Evolutionary conservation across 2,329 filamentous ascomycete species (phyloP).

Genomic region (Claviceps pazoutovae): DNA sequence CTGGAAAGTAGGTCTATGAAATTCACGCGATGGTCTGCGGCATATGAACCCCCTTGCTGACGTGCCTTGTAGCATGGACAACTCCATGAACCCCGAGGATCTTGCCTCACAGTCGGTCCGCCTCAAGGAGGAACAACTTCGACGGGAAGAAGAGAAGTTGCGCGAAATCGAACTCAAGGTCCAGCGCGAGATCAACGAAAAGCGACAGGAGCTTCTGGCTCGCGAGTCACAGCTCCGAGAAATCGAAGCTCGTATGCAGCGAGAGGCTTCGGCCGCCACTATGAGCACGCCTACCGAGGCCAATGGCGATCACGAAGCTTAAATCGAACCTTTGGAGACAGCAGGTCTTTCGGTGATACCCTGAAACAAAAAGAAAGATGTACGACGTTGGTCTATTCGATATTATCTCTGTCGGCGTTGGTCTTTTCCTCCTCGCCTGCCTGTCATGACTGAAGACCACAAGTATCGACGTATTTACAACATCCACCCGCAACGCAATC

Average conservation of each 20-base stretch:
- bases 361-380: slow-evolving; percentile 15
- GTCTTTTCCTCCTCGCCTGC: slow-evolving; percentile 17
- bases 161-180: slow-evolving; percentile 99
- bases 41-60: slow-evolving; percentile 16
- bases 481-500: slow-evolving; percentile 12
- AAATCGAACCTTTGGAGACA: slow-evolving; percentile 18
- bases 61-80: slow-evolving; percentile 38
- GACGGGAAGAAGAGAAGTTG: slow-evolving; percentile 98
- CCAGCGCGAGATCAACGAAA: slow-evolving; percentile 99
- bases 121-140: slow-evolving; percentile 98
- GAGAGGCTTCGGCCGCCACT: slow-evolving; percentile 47
- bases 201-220: slow-evolving; percentile 93
- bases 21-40: not conserved
- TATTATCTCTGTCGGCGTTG: slow-evolving; percentile 28
- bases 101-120: slow-evolving; percentile 93
- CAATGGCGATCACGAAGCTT: slow-evolving; percentile 42
- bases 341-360: slow-evolving; percentile 19
- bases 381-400: slow-evolving; percentile 30
- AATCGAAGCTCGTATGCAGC: slow-evolving; percentile 94
- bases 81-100: slow-evolving; percentile 93
- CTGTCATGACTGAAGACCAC: slow-evolving; percentile 26
- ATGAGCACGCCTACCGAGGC: slow-evolving; percentile 30
- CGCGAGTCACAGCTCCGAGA: slow-evolving; percentile 97
- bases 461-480: slow-evolving; percentile 27
- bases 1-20: slow-evolving; percentile 59